phyloP scores from a whole-genome alignment of 164 flowering plant species.

The Umbellularia californica region DNA sequence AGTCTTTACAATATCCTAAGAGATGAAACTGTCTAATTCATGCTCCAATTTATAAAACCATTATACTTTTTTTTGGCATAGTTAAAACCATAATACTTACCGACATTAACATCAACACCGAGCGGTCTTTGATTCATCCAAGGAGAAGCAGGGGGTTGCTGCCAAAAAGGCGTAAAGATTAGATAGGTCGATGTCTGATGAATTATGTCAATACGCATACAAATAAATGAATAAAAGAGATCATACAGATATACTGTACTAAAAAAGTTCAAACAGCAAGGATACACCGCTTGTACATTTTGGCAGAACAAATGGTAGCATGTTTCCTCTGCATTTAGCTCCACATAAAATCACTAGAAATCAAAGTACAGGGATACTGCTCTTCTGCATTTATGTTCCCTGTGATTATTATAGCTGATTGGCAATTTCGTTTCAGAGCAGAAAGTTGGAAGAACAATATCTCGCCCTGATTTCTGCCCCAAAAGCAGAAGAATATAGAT shows the following conservation, averaged over 20 bases:
- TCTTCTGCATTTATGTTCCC: not conserved
- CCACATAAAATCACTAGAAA: not conserved
- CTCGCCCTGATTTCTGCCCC: not conserved
- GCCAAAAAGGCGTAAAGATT: constrained; percentile 17
- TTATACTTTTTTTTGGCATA: constrained; percentile 1
- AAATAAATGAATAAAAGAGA: no score
- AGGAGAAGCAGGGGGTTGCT: constrained; percentile 85
- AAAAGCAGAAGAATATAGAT: not conserved
- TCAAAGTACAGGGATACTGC: not conserved
- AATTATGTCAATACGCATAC: not conserved
- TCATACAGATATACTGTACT: not conserved
- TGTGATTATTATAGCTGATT: not conserved
- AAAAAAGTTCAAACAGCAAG: not conserved
- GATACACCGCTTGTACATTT: not conserved
- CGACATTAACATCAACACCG: constrained; percentile 89
- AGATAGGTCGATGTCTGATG: no score
- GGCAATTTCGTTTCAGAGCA: not conserved
- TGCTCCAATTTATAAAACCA: not conserved
- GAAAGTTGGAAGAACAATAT: not conserved
- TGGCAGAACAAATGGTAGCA: not conserved
- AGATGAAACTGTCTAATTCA: not conserved
- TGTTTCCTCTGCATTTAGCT: not conserved
- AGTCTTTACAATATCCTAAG: no score
- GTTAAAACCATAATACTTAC: constrained; percentile 37
- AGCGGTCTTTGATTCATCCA: constrained; percentile 84